These are phyloP conservation scores for Ogataea neopini DNA, from an alignment of 805 yeast genomes.

Conservation along the genomic window DNA sequence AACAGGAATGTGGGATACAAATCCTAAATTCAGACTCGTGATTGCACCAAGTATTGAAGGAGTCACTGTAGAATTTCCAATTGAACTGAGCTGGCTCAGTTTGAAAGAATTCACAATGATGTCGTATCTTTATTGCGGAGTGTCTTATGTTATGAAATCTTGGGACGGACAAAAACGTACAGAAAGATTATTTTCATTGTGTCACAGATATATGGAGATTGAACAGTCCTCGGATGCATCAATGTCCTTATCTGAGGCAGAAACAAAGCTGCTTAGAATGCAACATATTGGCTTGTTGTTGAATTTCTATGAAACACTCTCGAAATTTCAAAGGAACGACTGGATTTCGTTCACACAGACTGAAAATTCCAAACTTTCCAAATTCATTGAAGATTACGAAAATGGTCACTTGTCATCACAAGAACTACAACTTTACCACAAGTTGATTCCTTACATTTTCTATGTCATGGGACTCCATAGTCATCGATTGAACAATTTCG, in stretches of 20 bases:
- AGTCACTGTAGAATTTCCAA: slow-evolving; percentile 19
- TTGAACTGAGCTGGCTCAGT: slow-evolving; percentile 42
- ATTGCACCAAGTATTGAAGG: slow-evolving; percentile 1
- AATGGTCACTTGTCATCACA: slow-evolving; percentile 38
- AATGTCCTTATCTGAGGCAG: slow-evolving; percentile 27
- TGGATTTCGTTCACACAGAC: slow-evolving; percentile 10
- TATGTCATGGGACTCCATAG: slow-evolving; percentile 42
- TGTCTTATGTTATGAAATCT: slow-evolving; percentile 39
- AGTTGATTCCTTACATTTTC: slow-evolving; percentile 39
- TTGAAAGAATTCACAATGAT: slow-evolving; percentile 44
- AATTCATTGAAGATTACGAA: slow-evolving; percentile 41
- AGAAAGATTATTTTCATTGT: slow-evolving; percentile 38
- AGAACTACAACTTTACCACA: slow-evolving; percentile 40
- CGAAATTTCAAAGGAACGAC: slow-evolving; percentile 32
- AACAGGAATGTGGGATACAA: slow-evolving; percentile 14
- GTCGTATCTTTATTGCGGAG: slow-evolving; percentile 45
- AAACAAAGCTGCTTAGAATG: slow-evolving; percentile 31
- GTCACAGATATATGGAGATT: slow-evolving; percentile 36
- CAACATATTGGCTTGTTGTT: slow-evolving; percentile 34
- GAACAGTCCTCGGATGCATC: slow-evolving; percentile 21
- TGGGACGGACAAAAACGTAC: slow-evolving; percentile 39
- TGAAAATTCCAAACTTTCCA: slow-evolving; percentile 14
- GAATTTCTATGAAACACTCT: slow-evolving; percentile 40
- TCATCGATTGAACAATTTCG: slow-evolving; percentile 40
- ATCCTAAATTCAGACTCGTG: slow-evolving; percentile 12